Conservation (phyloP, 2,329 filamentous ascomycete species). For the Hyphodiscus sp. region DNA sequence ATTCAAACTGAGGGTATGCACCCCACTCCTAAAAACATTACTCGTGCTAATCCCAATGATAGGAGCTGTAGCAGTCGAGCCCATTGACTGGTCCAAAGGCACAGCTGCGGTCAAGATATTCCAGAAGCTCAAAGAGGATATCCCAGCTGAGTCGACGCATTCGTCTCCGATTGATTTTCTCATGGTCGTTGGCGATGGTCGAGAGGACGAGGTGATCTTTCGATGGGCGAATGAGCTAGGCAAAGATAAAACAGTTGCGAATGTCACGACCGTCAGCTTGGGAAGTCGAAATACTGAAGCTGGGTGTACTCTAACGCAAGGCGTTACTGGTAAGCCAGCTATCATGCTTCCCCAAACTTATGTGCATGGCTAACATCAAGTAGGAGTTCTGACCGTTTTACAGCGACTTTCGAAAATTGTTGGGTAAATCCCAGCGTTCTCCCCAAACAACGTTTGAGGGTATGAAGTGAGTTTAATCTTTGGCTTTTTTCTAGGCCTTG, state of each 20-base stretch:
- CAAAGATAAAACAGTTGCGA: conserved; percentile 49
- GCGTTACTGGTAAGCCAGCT: conserved; percentile 71
- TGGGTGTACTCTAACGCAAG: conserved; percentile 77
- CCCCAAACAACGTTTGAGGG: neutral
- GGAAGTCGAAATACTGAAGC: conserved; percentile 86
- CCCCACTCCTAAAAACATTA: neutral
- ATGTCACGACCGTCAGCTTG: conserved; percentile 80
- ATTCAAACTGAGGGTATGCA: conserved; percentile 59
- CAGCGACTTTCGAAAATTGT: conserved; percentile 40
- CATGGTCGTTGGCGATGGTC: conserved; percentile 82
- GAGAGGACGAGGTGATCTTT: conserved; percentile 91
- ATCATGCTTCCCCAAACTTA: neutral
- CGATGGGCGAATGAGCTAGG: conserved; percentile 82
- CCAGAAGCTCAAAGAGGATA: conserved; percentile 43
- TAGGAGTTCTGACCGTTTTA: conserved; percentile 46
- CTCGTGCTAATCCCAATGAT: conserved; percentile 3
- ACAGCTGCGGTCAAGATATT: conserved; percentile 74
- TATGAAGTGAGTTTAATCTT: neutral
- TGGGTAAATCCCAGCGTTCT: neutral
- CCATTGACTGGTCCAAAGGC: conserved; percentile 79
- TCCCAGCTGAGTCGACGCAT: conserved; percentile 30
- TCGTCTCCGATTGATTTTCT: conserved; percentile 65
- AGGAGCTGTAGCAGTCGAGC: conserved; percentile 74
- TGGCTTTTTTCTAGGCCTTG: neutral
- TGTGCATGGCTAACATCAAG: neutral